These are phyloP conservation scores for Cladosporium phlei DNA, from an alignment of 2,329 filamentous ascomycete species.

Conservation along the genomic window DNA sequence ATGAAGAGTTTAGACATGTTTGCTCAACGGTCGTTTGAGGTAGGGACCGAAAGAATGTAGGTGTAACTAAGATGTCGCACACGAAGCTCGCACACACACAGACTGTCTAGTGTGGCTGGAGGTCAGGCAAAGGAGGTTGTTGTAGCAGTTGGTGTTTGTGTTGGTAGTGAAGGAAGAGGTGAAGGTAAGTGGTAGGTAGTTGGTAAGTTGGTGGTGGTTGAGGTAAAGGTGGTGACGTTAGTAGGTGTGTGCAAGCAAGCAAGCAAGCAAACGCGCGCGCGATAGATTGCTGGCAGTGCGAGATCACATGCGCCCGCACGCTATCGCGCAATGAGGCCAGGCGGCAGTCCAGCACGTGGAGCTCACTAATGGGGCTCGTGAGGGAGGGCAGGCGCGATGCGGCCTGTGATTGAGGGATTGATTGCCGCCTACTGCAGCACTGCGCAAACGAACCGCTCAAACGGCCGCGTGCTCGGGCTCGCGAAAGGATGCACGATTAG, in stretches of 20 bases:
- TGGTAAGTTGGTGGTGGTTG: constrained; percentile 1
- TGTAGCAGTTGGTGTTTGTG: neutral
- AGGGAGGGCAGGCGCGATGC: constrained; percentile 8
- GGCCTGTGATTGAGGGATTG: neutral
- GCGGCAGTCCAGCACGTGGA: constrained; percentile 11
- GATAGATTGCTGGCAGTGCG: constrained; percentile 9
- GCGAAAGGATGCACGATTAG: constrained; percentile 9
- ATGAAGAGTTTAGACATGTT: constrained; percentile 92
- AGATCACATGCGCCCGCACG: constrained; percentile 14
- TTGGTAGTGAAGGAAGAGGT: neutral
- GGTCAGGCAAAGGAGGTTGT: neutral
- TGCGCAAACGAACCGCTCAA: constrained; percentile 3
- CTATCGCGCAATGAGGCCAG: constrained; percentile 10
- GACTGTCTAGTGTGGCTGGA: neutral
- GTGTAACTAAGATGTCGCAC: neutral
- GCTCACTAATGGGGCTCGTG: constrained; percentile 4
- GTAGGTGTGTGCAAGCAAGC: constrained; percentile 6
- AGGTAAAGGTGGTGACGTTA: constrained; percentile 5
- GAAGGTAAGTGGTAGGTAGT: neutral
- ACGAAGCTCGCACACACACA: neutral
- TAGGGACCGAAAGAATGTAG: constrained; percentile 28
- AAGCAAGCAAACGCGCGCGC: neutral
- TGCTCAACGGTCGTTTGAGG: constrained; percentile 25
- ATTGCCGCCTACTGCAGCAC: neutral
- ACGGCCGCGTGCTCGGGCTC: constrained; percentile 1